Percentiles rank a stretch among this genome's conserved stretches.
Conservation (phyloP, 805 yeast genomes). For the Yarrowia sp. region DNA sequence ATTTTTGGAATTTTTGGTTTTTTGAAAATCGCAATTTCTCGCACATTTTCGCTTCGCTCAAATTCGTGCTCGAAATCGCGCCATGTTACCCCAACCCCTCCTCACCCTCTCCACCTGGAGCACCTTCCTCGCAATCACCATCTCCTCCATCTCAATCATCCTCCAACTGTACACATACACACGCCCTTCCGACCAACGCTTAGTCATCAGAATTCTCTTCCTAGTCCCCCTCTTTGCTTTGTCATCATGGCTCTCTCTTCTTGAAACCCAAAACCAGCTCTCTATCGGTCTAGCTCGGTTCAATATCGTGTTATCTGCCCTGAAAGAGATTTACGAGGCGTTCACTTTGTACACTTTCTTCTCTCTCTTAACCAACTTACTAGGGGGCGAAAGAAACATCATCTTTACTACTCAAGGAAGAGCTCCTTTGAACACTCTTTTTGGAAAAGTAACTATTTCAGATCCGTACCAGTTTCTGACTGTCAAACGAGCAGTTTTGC, state of each 20-base stretch:
- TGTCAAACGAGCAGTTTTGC: slow-evolving; percentile 82
- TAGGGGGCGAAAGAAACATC: slow-evolving; percentile 91
- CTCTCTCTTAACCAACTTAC: slow-evolving; percentile 70
- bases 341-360: slow-evolving; percentile 93
- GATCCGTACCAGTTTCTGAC: slow-evolving; percentile 77
- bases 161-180: slow-evolving; percentile 71
- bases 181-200: slow-evolving; percentile 83
- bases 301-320: slow-evolving; percentile 61
- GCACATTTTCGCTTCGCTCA: background rate
- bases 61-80: background rate
- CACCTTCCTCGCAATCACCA: slow-evolving; percentile 40
- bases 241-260: slow-evolving; percentile 60
- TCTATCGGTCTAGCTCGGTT: background rate
- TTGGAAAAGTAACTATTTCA: slow-evolving; percentile 67
- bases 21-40: no score
- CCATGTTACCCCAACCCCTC: background rate
- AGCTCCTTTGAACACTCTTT: slow-evolving; percentile 65
- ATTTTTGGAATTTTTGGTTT: no score
- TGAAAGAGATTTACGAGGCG: slow-evolving; percentile 90
- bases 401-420: slow-evolving; percentile 69
- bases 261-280: slow-evolving; percentile 41
- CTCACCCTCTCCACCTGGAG: slow-evolving; percentile 22
- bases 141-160: slow-evolving; percentile 48
- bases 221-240: slow-evolving; percentile 73
- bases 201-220: slow-evolving; percentile 69